Evolutionary conservation across 441 rosid species (phyloP).

Genomic region (Syzygium malaccense): DNA sequence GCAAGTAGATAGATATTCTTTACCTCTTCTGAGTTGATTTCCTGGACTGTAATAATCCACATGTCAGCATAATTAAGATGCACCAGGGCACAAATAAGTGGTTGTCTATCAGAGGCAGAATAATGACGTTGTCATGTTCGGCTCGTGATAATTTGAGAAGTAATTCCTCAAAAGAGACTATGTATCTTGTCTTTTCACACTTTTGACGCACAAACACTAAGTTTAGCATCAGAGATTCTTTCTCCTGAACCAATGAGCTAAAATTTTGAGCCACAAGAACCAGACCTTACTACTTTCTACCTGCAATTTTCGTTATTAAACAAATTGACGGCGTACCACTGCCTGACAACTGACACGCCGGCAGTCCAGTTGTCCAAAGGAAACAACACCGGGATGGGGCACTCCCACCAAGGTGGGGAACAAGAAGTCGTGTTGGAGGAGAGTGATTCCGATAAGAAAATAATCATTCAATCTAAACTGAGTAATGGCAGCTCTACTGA

Average conservation of each 20-base stretch:
- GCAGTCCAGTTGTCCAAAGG: background rate
- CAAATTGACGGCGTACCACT: background rate
- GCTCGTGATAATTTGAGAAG: background rate
- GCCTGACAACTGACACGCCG: background rate
- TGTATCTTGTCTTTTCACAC: background rate
- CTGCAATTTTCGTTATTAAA: background rate
- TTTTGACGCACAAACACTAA: background rate
- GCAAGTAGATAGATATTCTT: background rate
- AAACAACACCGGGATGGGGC: background rate
- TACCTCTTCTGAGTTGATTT: conserved; percentile 56
- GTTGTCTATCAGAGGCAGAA: conserved; percentile 2
- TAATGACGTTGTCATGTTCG: background rate
- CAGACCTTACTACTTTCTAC: background rate
- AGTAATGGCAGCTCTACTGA: background rate
- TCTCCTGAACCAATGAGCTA: background rate
- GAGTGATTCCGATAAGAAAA: background rate
- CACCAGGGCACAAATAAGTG: background rate
- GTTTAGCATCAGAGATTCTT: background rate
- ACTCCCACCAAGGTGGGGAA: background rate
- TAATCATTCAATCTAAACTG: background rate
- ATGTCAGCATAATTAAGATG: background rate
- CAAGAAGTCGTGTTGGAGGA: background rate
- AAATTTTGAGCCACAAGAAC: background rate
- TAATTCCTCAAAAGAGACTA: background rate
- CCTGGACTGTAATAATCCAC: conserved; percentile 41